Evolutionary conservation across 1,284 basidiomycete species (phyloP).

Genomic region (Tilletia setariae): DNA sequence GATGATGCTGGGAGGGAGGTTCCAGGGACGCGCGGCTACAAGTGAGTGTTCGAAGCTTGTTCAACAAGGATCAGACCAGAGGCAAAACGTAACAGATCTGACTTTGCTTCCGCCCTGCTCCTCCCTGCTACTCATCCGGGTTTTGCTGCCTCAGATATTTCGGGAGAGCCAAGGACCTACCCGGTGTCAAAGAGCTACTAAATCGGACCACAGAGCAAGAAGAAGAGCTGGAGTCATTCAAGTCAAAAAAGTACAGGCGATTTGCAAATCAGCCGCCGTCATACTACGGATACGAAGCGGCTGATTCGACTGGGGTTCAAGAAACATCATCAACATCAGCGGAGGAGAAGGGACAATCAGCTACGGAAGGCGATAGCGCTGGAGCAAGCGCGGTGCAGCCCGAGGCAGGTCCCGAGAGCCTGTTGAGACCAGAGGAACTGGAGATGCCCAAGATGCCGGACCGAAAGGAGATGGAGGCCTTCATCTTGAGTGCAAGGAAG

Average conservation of each 20-base stretch:
- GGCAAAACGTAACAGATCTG: too few species aligned
- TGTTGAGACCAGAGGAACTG: slow-evolving; percentile 70
- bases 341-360: background rate
- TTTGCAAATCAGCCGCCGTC: slow-evolving; percentile 81
- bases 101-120: background rate
- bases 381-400: slow-evolving; percentile 19
- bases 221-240: slow-evolving; percentile 74
- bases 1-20: slow-evolving; percentile 86
- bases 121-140: background rate
- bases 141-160: slow-evolving; percentile 69
- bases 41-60: slow-evolving; percentile 62
- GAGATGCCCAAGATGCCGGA: slow-evolving; percentile 60
- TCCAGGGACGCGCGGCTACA: slow-evolving; percentile 95
- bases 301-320: slow-evolving; percentile 18
- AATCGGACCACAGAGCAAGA: slow-evolving; percentile 68
- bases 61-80: too few species aligned
- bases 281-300: slow-evolving; percentile 86
- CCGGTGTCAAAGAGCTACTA: slow-evolving; percentile 91
- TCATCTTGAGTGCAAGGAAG: slow-evolving; percentile 75
- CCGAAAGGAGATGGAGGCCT: slow-evolving; percentile 70
- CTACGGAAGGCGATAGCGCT: slow-evolving; percentile 23
- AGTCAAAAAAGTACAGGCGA: slow-evolving; percentile 74
- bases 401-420: slow-evolving; percentile 54
- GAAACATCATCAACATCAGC: slow-evolving; percentile 24
- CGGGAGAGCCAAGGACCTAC: slow-evolving; percentile 91